These are phyloP conservation scores for Pseudognaphalium luteoalbum DNA, from an alignment of 129 eudicot genomes.

Conservation along the genomic window DNA sequence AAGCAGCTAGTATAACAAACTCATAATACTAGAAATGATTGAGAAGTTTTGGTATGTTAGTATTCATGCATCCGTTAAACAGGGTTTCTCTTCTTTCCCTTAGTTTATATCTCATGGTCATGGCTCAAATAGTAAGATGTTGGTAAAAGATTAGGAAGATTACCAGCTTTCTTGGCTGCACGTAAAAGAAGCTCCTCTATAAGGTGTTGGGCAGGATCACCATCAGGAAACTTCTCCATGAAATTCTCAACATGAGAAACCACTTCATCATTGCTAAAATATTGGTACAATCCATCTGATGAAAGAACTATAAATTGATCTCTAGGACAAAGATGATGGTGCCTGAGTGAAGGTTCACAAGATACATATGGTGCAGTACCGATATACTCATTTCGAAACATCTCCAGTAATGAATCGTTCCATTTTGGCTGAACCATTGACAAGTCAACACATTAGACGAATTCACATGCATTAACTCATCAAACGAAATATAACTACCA, in stretches of 20 bases:
- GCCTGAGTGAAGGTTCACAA: constrained; percentile 78
- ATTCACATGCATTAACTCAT: not conserved
- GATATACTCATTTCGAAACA: constrained; percentile 90
- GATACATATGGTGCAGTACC: constrained; percentile 84
- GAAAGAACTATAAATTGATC: constrained; percentile 93
- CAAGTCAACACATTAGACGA: constrained; percentile 17
- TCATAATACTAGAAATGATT: not conserved
- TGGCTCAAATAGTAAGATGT: not conserved
- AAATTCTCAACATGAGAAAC: constrained; percentile 73
- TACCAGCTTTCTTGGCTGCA: constrained; percentile 97
- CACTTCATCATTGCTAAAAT: constrained; percentile 89
- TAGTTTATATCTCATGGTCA: not conserved
- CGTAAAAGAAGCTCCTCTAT: constrained; percentile 93
- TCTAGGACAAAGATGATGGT: constrained; percentile 64
- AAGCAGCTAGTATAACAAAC: not conserved
- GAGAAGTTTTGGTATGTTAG: not conserved
- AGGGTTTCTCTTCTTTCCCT: not conserved
- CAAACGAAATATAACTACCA: not conserved
- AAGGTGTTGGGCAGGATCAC: constrained; percentile 95
- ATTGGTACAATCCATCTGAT: constrained; percentile 93
- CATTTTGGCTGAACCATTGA: constrained; percentile 65
- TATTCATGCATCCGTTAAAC: not conserved
- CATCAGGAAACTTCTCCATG: constrained; percentile 88
- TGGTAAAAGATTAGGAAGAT: not conserved
- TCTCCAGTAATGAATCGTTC: constrained; percentile 77